Base-by-base conservation (phyloP, 768 basidiomycete genomes). In the Agrocybe pediades region DNA sequence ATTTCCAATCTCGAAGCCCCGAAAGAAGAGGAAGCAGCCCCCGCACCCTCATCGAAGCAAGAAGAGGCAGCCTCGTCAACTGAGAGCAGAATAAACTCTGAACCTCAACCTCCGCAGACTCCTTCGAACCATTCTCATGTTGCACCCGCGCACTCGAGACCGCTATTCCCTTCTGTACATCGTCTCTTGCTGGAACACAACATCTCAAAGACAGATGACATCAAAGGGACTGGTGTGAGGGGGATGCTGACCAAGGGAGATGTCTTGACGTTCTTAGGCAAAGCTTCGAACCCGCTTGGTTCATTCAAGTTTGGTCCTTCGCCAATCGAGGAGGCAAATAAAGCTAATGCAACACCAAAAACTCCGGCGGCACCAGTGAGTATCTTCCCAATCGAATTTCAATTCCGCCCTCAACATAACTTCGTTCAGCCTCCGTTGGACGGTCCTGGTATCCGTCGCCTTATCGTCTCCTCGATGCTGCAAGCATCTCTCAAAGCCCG, bases 191-290 rank as follows among this genome's bases (percentile, higher is more conserved):
- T 82, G n/a, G 80, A 90, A 55, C 70, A 90, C 63, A 73, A 70
- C 46, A 74, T 94, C 57, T 62, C 74, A 5, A 78, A 87, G 56
- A 72, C 82, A 20, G 81, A 83, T 47, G 74, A 77, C 51, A 90
- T 99, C 67, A 88, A 87, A 57, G 95, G 90, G 6, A 96, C 94
- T 2, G 96, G 96, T 45, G 77, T 91, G 48, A 81, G 90, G 30
- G 96, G 97, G 13, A 95, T 95, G 88, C 69, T 98, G 55, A 98
- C 95, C 44, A 98, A 98, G 70, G 97, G 97, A 9, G 96, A 99
- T 65, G 87, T 98, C 1, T 79, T 99, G 24, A 75, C 92, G 2
- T 86, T 84, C 71, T 77, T 97, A 5, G 96, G 96, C 17, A 86
- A 87, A 69, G 90, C 94, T 17, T 86, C 86, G 9, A 77, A 79